Conservation (phyloP, 2,329 filamentous ascomycete species). For the Keithomyces neogunnii region DNA sequence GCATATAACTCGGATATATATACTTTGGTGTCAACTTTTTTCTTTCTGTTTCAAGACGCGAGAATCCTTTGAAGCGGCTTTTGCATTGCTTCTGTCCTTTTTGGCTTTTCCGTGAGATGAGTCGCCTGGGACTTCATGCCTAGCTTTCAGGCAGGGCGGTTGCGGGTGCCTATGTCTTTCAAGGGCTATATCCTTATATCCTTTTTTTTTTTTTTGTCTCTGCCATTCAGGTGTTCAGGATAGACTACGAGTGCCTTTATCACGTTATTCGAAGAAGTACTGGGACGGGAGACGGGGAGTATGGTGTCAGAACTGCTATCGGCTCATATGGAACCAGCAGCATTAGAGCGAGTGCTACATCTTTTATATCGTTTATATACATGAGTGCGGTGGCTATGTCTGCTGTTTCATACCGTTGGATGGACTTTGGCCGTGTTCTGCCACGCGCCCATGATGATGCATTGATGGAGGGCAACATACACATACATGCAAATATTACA, state of each 20-base stretch:
- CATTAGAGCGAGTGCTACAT: not conserved
- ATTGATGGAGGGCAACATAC: not conserved
- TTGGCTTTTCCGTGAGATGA: no score
- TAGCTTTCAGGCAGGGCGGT: conserved; percentile 6
- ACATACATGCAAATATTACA: conserved; percentile 2
- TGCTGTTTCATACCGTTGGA: not conserved
- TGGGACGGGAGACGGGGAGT: not conserved
- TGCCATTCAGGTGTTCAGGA: not conserved
- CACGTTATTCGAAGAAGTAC: not conserved
- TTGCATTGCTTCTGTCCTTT: no score
- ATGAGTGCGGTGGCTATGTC: not conserved
- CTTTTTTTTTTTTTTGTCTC: conserved; percentile 10
- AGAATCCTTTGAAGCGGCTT: no score
- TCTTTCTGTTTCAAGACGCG: not conserved
- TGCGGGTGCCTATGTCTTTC: conserved; percentile 6
- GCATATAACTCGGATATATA: not conserved
- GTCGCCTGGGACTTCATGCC: not conserved
- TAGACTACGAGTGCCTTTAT: not conserved
- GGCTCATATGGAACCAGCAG: not conserved
- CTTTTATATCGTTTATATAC: not conserved
- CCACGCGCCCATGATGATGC: not conserved
- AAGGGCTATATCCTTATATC: not conserved
- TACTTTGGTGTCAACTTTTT: not conserved
- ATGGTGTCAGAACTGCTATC: not conserved
- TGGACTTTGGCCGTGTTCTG: not conserved